Evolutionary conservation across 2,329 filamentous ascomycete genomes (phyloP).

Genomic region (Emmonsiellopsis sp.): DNA sequence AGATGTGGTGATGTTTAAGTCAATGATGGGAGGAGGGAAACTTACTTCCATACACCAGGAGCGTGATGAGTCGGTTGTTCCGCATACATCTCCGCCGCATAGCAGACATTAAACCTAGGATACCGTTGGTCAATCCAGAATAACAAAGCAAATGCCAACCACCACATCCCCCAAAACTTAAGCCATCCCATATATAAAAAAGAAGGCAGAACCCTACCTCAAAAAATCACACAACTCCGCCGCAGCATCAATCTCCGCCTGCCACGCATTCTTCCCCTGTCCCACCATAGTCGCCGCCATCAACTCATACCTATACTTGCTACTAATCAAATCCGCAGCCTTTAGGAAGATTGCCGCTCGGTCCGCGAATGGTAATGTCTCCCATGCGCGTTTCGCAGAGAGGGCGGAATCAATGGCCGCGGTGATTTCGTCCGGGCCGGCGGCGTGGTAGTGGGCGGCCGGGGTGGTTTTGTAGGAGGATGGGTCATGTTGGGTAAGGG

Average conservation of each 20-base stretch:
- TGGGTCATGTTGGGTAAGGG: constrained; percentile 67
- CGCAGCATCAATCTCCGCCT: constrained; percentile 95
- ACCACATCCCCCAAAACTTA: background rate
- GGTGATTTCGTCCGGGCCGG: constrained; percentile 64
- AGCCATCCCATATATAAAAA: background rate
- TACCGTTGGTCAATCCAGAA: background rate
- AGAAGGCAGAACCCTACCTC: constrained; percentile 34
- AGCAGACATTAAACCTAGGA: constrained; percentile 72
- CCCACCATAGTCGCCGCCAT: constrained; percentile 95
- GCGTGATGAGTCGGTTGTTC: constrained; percentile 80
- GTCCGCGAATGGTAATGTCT: constrained; percentile 76
- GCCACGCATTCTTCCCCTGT: constrained; percentile 97
- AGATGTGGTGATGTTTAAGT: too few relatives aligned
- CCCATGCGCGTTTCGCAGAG: constrained; percentile 79
- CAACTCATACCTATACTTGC: constrained; percentile 91
- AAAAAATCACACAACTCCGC: constrained; percentile 90
- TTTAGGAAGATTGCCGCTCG: constrained; percentile 91
- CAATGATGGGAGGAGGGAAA: constrained; percentile 1
- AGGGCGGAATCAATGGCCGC: constrained; percentile 76
- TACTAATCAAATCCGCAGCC: constrained; percentile 80
- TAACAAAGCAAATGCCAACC: too few relatives aligned
- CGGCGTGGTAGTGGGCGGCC: constrained; percentile 78
- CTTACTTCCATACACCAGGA: constrained; percentile 73
- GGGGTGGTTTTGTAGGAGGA: constrained; percentile 60
- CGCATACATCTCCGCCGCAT: constrained; percentile 81